Evolutionary conservation across 192 early-diverging fungal genomes (phyloP).

Genomic region (Diversispora eburnea): DNA sequence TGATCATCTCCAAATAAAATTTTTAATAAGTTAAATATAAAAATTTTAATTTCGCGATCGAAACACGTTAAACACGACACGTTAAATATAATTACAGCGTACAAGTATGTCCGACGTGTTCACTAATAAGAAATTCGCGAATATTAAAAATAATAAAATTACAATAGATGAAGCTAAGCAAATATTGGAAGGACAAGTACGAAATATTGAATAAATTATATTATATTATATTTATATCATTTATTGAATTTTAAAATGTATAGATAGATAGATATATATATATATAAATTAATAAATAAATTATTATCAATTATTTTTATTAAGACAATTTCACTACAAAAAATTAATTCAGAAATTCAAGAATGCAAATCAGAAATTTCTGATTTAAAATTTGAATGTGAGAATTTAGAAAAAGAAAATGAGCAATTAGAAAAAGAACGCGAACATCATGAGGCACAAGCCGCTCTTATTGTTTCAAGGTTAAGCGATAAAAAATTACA

Average conservation of each 20-base stretch:
- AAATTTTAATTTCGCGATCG: too few species aligned
- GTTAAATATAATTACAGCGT: too few species aligned
- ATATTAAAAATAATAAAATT: neutral
- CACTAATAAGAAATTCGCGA: too few species aligned
- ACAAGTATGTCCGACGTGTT: too few species aligned
- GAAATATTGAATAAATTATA: neutral
- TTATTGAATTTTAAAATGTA: too few species aligned
- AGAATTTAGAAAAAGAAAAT: neutral
- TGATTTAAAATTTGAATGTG: slow-evolving; percentile 3
- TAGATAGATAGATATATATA: too few species aligned
- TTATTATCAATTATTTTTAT: neutral
- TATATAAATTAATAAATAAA: neutral
- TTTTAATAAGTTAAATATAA: too few species aligned
- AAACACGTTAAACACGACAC: too few species aligned
- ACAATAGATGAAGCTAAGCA: neutral
- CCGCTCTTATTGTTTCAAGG: neutral
- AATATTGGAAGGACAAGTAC: neutral
- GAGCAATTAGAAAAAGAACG: slow-evolving; percentile 7
- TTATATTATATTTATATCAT: too few species aligned
- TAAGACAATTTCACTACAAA: neutral
- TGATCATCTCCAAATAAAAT: too few species aligned
- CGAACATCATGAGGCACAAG: slow-evolving; percentile 2
- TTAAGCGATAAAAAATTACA: neutral
- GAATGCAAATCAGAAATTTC: neutral
- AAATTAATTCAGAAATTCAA: neutral